Base-by-base conservation (phyloP, 441 rosid species). In the Flueggea neowawraea region DNA sequence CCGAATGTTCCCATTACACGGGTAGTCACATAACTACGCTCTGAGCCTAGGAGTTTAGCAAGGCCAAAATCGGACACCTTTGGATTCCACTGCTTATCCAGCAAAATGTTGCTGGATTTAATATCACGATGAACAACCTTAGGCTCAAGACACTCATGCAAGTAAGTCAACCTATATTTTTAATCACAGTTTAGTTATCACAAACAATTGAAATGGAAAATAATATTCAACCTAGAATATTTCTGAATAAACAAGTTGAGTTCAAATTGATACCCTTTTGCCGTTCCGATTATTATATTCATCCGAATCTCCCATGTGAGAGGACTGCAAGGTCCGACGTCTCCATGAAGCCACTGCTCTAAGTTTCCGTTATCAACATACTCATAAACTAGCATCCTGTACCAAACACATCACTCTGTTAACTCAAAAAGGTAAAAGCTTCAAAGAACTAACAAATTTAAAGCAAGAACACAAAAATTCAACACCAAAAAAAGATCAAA, bases 1-100 rank as follows among this genome's bases (percentile, higher is more conserved):
- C 91, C 91, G 33, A 86, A 86, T 50, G 91, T 86, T 62, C 91
- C 91, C 91, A 86, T 86, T 41, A 86, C 91, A 44, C 91, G 85
- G 16, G 91, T 86, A n/a, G 91, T 86, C 56, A 83, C 79, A 63
- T 83, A 82, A 60, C 85, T 86, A 44, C 65, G 61, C 62, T 82
- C 91, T 1, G 89, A 80, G 55, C 82, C 82, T n/a, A 86, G 69
- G 41, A 86, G 85, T 71, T 86, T 86, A 65, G 91, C 91, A 17
- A 86, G 84, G 55, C 91, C 91, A 72, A 86, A 83, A 50, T 86
- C 91, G 5, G 91, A 86, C 11, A 86, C 87, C 71, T 86, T 86
- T 11, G 87, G 60, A 68, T 80, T 80, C 89, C 89, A 86, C 49
- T 74, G 81, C 75, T 74, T 82, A 72, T 86, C 89, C 3, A 86